Evolutionary conservation across 441 rosid species (phyloP), one percentile per base, ranked within the genome.

Genomic region (Mallotus repandus): DNA sequence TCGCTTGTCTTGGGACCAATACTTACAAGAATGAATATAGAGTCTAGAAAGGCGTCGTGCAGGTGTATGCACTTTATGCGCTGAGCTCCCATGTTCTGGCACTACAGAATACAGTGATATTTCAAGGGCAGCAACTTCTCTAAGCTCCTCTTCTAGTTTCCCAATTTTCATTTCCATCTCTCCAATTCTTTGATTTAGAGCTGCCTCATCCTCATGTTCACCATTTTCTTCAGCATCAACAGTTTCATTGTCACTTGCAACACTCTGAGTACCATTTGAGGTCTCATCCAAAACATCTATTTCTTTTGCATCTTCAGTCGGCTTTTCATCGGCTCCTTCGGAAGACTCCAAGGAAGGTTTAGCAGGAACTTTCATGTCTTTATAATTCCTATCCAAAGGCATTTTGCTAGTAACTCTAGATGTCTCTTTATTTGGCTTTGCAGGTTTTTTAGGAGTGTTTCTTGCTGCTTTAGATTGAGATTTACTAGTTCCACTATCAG

Each of bases 101-200:
- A 84, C 89, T 67, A 90, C 88, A 46, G 97, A 92, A 76, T 90
- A 94, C 5, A 94, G 82, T 2, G 97, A 87, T 77, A 92, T 83
- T 85, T 94, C 98, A 2, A 94, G 89, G 13, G 95, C 83, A 70
- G 98, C 97, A 77, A 90, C 98, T 84, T 90, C 97, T 78, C 95
- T 89, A 57, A 94, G 87, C 84, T 94, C 97, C 74, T 83, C 92
- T 82, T 92, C 94, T 41, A 94, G 97, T 81, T 85, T 90, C 84
- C 88, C 90, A 56, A 94, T 86, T 83, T 86, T 89, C 74, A 68
- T 76, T 80, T 90, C 95, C 93, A 90, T 77, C 73, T 81, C 84
- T 81, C 81, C 85, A 13, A 85, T 83, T 76, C 81, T 85, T 56
- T 83, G 85, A 76, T 79, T 82, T 75, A 86, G 74, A 63, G 68